Evolutionary conservation across 768 basidiomycete species (phyloP), one percentile per base, ranked within the genome.

Genomic region (Naganishia friedmannii): DNA sequence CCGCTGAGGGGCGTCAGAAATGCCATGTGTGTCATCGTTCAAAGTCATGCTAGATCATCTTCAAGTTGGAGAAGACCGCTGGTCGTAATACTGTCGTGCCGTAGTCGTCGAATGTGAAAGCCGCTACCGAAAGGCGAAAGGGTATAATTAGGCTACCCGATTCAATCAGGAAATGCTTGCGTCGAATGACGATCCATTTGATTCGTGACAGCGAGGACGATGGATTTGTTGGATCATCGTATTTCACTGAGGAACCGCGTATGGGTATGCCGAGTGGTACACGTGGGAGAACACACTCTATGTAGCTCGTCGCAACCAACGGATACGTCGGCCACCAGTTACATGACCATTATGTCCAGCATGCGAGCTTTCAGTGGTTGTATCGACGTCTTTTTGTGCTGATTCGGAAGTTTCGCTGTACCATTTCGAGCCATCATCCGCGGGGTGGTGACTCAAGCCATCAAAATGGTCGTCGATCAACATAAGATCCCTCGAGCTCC

Each of bases 391-490:
- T 17, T 45, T 45, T 3, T 45, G 4, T 10, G 28, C 4, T 10
- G 15, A 2, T 7, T 63, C 23, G 21, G 26, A 17, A 63, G 19
- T 42, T 9, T 37, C 37, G 28, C 1, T n/a, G 39, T 63, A 45
- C 60, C 60, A 45, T 23, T 7, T 42, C 23, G 39, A 23, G 34
- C 31, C 23, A 21, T 42, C 34, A 12, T 37, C 28, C 39, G 60
- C 39, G 12, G 39, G 26, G 10, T 63, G 34, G 12, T 63, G 34
- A 23, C 13, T 26, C 37, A 63, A 37, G 2, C 60, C 60, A 23
- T 63, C 60, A 19, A 63, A 63, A n/a, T 45, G 60, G 21, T 63
- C 60, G 23, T 63, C 60, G n/a, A 45, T 28, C 60, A 63, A 15
- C 60, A 63, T 26, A 1, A 34, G 26, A 45, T 63, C 39, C 39